phyloP scores from a whole-genome alignment of 2,329 filamentous ascomycete genomes.

The Raffaelea deltoideospora region DNA sequence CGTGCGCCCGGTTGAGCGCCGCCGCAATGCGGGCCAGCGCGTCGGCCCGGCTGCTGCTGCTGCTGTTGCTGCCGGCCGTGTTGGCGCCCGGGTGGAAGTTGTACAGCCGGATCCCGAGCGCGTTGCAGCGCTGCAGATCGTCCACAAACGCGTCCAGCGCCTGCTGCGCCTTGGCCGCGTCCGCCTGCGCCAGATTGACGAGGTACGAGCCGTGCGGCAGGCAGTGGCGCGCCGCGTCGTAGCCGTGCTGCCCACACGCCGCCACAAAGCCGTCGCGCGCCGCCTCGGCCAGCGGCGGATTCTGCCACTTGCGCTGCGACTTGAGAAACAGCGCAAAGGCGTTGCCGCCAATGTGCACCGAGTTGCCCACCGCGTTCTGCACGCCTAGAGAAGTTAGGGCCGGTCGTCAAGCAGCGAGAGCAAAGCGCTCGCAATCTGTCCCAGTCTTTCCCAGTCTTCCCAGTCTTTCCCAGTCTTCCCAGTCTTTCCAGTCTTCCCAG shows the following conservation, averaged over 20 bases:
- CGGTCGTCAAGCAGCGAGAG: no score
- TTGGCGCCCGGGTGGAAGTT: conserved; percentile 93
- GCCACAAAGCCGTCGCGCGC: conserved; percentile 54
- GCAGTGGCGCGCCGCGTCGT: conserved; percentile 56
- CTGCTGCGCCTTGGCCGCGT: conserved; percentile 65
- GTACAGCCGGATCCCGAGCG: conserved; percentile 78
- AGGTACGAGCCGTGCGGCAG: conserved; percentile 93
- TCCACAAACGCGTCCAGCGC: conserved; percentile 79
- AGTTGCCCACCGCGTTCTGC: conserved; percentile 72
- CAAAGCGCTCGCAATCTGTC: no score
- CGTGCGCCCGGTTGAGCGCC: conserved; percentile 70
- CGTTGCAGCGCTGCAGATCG: conserved; percentile 72
- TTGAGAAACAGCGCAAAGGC: conserved; percentile 92
- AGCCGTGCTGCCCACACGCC: conserved; percentile 52
- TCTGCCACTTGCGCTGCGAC: conserved; percentile 89
- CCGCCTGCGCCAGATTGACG: conserved; percentile 82
- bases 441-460: no score
- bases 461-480: background rate
- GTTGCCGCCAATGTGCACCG: conserved; percentile 72
- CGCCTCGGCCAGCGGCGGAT: conserved; percentile 57
- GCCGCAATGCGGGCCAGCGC: conserved; percentile 67
- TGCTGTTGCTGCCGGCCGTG: conserved; percentile 36
- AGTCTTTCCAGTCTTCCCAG: background rate
- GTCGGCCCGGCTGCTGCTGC: conserved; percentile 37
- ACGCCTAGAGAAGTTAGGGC: no score